Percentiles rank a stretch among this genome's conserved stretches.
These are phyloP conservation scores for Candida sithepensis DNA, from an alignment of 805 yeast species.

Conservation along the genomic window DNA sequence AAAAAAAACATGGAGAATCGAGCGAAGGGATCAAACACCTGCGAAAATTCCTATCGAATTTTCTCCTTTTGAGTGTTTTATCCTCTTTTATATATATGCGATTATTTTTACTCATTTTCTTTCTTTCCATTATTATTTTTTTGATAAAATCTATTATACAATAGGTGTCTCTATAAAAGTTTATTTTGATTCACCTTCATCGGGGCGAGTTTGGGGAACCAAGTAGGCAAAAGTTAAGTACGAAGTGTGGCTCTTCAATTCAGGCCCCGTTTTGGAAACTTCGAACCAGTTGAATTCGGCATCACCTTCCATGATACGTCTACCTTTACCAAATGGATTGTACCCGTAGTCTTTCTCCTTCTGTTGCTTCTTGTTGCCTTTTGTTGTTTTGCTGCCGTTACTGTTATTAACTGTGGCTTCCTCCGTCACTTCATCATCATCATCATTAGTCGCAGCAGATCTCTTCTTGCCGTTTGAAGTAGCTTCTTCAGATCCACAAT, in stretches of 20 bases:
- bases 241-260: slow-evolving; percentile 90
- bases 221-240: slow-evolving; percentile 84
- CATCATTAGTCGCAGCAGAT: slow-evolving; percentile 5
- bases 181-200: neutral
- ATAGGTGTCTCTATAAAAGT: no score
- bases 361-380: slow-evolving; percentile 4
- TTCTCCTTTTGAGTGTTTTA: no score
- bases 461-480: slow-evolving; percentile 22
- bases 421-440: slow-evolving; percentile 11
- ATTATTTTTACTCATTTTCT: no score
- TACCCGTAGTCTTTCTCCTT: slow-evolving; percentile 45
- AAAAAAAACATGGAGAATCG: no score
- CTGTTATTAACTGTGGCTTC: slow-evolving; percentile 11
- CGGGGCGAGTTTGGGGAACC: slow-evolving; percentile 12
- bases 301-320: slow-evolving; percentile 85
- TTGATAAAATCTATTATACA: neutral
- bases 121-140: neutral
- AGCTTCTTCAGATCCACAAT: slow-evolving; percentile 14
- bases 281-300: slow-evolving; percentile 72
- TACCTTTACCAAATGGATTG: slow-evolving; percentile 93
- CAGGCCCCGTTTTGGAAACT: slow-evolving; percentile 80
- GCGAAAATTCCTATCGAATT: no score
- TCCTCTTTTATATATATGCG: no score
- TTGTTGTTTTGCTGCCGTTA: slow-evolving; percentile 4
- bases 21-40: no score